These are phyloP conservation scores for Ilex asprella DNA, from an alignment of 257 asterid species.

Conservation along the genomic window DNA sequence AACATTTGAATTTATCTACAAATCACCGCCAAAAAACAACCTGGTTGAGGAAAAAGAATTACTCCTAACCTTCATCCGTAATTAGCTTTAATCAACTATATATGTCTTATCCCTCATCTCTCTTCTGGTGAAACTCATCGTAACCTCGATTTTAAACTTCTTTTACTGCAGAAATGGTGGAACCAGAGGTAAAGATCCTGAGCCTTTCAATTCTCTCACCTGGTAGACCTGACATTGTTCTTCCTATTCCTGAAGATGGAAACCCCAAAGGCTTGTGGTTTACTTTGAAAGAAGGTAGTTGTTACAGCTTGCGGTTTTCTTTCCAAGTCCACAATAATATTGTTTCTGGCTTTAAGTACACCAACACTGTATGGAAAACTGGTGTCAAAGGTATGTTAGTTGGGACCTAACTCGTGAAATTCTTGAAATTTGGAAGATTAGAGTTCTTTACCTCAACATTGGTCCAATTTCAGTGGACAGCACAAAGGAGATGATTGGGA, in stretches of 20 bases:
- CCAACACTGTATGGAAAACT: slow-evolving; percentile 72
- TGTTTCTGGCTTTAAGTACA: slow-evolving; percentile 72
- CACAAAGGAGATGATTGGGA: slow-evolving; percentile 44
- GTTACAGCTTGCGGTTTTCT: slow-evolving; percentile 46
- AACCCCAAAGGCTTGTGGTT: slow-evolving; percentile 68
- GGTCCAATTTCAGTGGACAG: slow-evolving; percentile 26
- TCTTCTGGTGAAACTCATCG: background rate
- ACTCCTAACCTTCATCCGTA: no score
- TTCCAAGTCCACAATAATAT: slow-evolving; percentile 68
- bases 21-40: no score
- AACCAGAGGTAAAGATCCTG: slow-evolving; percentile 71
- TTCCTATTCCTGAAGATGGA: slow-evolving; percentile 61
- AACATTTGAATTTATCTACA: no score
- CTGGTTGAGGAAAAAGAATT: no score
- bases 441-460: background rate
- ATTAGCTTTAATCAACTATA: no score
- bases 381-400: slow-evolving; percentile 57
- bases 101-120: no score
- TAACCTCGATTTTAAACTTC: slow-evolving; percentile 1
- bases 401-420: no score
- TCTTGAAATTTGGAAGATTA: no score
- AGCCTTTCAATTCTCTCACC: slow-evolving; percentile 64
- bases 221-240: slow-evolving; percentile 59
- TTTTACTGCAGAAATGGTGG: slow-evolving; percentile 48
- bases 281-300: slow-evolving; percentile 73